Base-by-base conservation (phyloP, 2,329 filamentous ascomycete species). In the Rhynchosporium secalis region DNA sequence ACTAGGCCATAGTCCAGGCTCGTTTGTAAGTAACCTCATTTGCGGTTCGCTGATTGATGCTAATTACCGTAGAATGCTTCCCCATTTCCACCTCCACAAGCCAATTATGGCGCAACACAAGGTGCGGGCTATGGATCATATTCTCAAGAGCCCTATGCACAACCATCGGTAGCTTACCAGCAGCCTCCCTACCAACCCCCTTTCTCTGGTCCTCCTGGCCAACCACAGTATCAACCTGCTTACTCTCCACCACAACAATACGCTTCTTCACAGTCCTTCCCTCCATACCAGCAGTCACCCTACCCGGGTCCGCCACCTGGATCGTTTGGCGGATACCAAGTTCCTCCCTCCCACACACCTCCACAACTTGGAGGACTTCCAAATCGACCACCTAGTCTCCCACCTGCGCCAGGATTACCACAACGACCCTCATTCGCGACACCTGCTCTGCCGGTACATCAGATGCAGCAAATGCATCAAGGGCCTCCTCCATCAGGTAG, bases 351-450 rank as follows among this genome's bases (percentile, higher is more conserved):
- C 29, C 76, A 79, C 64, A 79, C 78, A 8, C 78, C 71, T 45
- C 72, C 71, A 12, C 62, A 65, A 9, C 67, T 63, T 61, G 67
- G 79, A 51, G 77, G 77, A 33, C 77, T 80, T 51, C 78, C 80
- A 13, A 78, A 77, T 54, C 77, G 82, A 66, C 80, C 83, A 58
- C 81, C 79, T 62, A 83, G 80, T 70, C 74, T 85, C 54, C 82
- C 83, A n/a, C 72, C 78, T 55, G 80, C 81, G 13, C 79, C 83
- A 28, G 82, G 84, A 61, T 78, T 88, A 48, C 86, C 86, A 3
- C 83, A 86, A 66, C 79, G 86, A 58, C 86, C 86, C 15, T 77
- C 80, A 10, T 85, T 87, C 70, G 80, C 78, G 64, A 80, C 81
- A 13, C 72, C 71, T 15, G 81, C 82, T 33, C 77, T 79, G 48